Conservation (phyloP, 768 basidiomycete genomes). For the Cubamyces lactineus region DNA sequence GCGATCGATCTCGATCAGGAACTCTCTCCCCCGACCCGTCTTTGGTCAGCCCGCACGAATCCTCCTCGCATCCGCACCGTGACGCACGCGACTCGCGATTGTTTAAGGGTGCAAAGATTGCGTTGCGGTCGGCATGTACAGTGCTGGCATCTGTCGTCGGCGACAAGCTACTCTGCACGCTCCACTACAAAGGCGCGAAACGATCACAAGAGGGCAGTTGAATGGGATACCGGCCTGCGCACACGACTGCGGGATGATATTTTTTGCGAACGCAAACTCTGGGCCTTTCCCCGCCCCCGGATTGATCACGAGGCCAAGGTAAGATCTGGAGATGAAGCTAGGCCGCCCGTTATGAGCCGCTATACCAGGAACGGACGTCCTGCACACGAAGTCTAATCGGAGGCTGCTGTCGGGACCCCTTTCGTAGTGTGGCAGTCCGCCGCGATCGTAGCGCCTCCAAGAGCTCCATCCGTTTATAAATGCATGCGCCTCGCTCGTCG, state of each 20-base stretch:
- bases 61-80: too few species aligned
- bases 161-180: too few species aligned
- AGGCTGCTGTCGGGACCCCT: not conserved
- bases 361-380: not conserved
- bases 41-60: not conserved
- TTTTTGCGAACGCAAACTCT: not conserved
- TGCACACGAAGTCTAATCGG: slow-evolving; percentile 10
- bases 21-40: not conserved
- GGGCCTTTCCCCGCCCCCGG: slow-evolving; percentile 4
- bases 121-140: too few species aligned
- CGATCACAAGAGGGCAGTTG: not conserved
- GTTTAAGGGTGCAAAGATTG: not conserved
- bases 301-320: slow-evolving; percentile 7
- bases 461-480: slow-evolving; percentile 10
- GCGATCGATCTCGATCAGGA: slow-evolving; percentile 18
- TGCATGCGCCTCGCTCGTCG: not conserved
- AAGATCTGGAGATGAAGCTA: slow-evolving; percentile 6
- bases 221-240: not conserved
- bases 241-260: not conserved
- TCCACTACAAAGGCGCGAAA: not conserved
- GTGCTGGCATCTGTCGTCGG: too few species aligned
- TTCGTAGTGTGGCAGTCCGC: slow-evolving; percentile 12
- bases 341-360: not conserved
- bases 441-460: slow-evolving; percentile 11
- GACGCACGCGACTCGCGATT: not conserved